These are phyloP conservation scores for Mesembryanthemum crystallinum DNA, from an alignment of 148 eudicot species.

Conservation along the genomic window DNA sequence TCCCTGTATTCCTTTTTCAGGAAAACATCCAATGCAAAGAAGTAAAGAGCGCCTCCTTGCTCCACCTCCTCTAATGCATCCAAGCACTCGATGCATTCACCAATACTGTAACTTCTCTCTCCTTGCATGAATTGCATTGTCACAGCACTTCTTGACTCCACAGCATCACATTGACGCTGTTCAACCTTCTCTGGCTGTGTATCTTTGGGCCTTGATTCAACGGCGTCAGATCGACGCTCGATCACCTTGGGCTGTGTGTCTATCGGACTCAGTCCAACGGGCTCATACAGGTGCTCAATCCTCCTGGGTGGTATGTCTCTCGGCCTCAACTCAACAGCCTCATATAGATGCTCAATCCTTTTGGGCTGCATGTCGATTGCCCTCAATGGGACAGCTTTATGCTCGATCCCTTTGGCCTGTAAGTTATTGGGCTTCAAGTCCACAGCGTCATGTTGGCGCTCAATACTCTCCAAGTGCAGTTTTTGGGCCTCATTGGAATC, in stretches of 20 bases:
- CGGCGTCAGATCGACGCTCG: neutral
- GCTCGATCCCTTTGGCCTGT: neutral
- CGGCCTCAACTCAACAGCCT: conserved; percentile 1
- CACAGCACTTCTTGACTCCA: conserved; percentile 25
- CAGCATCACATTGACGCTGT: conserved; percentile 17
- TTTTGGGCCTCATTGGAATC: neutral
- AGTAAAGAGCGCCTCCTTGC: conserved; percentile 35
- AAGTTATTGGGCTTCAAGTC: neutral
- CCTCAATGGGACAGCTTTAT: neutral
- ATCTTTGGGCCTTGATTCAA: neutral
- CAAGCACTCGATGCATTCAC: conserved; percentile 39
- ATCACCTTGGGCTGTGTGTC: neutral
- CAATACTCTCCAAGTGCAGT: too few relatives aligned
- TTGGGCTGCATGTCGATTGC: neutral
- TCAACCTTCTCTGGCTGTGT: conserved; percentile 8
- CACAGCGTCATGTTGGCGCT: neutral
- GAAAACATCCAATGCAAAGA: conserved; percentile 38
- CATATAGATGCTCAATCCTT: neutral
- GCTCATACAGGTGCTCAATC: neutral
- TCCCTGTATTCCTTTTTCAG: conserved; percentile 40
- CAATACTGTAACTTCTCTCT: conserved; percentile 28
- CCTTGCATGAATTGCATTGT: conserved; percentile 20
- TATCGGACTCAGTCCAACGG: neutral
- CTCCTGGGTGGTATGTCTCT: neutral
- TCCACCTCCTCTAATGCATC: conserved; percentile 35